Evolutionary conservation across 352 stramenopile genomes (phyloP).

Genomic region (Globisporangium spiculum): DNA sequence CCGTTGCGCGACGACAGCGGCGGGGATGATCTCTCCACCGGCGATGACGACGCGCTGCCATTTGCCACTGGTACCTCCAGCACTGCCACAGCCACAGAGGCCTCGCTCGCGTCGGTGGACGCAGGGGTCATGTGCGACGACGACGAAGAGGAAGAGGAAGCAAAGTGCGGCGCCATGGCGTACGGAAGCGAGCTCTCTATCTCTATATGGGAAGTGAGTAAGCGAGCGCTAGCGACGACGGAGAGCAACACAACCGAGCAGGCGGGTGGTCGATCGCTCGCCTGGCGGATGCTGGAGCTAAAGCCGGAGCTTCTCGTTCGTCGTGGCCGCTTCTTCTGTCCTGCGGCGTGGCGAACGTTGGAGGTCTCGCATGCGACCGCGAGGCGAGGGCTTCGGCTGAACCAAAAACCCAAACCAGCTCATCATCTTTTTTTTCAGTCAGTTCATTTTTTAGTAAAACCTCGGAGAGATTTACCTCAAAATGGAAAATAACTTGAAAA

Average conservation of each 20-base stretch:
- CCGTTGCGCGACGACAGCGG: background rate
- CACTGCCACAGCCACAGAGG: background rate
- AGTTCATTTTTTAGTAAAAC: background rate
- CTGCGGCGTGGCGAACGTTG: background rate
- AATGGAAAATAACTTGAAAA: background rate
- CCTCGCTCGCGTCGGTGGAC: conserved; percentile 9
- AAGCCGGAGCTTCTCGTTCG: background rate
- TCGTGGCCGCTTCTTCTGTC: background rate
- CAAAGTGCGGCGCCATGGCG: conserved; percentile 19
- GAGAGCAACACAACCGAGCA: background rate
- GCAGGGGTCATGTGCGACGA: background rate
- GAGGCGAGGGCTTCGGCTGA: background rate
- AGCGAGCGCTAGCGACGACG: too few relatives aligned
- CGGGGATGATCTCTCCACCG: background rate
- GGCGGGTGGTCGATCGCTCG: background rate
- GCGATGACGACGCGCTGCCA: conserved; percentile 1
- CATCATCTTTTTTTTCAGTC: background rate
- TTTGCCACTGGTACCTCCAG: background rate
- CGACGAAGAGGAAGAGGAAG: conserved; percentile 13
- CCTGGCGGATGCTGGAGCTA: background rate
- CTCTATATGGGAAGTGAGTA: background rate
- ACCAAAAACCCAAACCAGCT: background rate
- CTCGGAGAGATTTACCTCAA: background rate
- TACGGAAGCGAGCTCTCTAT: background rate
- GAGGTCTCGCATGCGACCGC: background rate